These are phyloP conservation scores for Botrytis tulipae DNA, from an alignment of 2,329 filamentous ascomycete species.

Conservation along the genomic window DNA sequence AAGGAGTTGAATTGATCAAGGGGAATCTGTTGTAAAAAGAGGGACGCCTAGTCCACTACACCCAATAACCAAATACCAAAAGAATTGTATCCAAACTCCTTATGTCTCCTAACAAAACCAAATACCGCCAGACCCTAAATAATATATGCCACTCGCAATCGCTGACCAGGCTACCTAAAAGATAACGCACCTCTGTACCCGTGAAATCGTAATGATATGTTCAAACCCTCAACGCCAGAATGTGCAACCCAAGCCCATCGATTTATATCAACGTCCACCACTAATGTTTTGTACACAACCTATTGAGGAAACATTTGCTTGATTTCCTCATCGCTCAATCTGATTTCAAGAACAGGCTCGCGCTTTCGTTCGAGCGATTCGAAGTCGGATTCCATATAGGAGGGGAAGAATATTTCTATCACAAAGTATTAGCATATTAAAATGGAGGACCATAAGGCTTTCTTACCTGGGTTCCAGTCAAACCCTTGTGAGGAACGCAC, in stretches of 20 bases:
- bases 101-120: constrained; percentile 7
- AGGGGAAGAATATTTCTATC: constrained; percentile 76
- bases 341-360: constrained; percentile 76
- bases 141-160: constrained; percentile 3
- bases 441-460: neutral
- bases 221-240: constrained; percentile 31
- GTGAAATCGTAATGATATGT: constrained; percentile 31
- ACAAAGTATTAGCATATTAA: constrained; percentile 16
- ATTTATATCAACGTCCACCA: neutral
- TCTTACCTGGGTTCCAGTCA: constrained; percentile 74
- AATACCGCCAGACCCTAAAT: neutral
- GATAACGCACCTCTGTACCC: constrained; percentile 1
- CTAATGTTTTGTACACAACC: neutral
- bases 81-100: constrained; percentile 13
- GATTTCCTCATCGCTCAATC: constrained; percentile 73
- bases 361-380: constrained; percentile 71
- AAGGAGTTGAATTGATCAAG: neutral
- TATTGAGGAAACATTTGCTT: constrained; percentile 65
- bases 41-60: neutral
- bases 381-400: constrained; percentile 73
- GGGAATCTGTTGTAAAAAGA: constrained; percentile 10
- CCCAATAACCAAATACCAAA: neutral
- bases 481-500: constrained; percentile 78
- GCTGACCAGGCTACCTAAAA: constrained; percentile 7
- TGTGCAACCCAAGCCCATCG: constrained; percentile 28